phyloP scores from a whole-genome alignment of 2,329 filamentous ascomycete genomes.

The Aspergillus pseudotamarii region DNA sequence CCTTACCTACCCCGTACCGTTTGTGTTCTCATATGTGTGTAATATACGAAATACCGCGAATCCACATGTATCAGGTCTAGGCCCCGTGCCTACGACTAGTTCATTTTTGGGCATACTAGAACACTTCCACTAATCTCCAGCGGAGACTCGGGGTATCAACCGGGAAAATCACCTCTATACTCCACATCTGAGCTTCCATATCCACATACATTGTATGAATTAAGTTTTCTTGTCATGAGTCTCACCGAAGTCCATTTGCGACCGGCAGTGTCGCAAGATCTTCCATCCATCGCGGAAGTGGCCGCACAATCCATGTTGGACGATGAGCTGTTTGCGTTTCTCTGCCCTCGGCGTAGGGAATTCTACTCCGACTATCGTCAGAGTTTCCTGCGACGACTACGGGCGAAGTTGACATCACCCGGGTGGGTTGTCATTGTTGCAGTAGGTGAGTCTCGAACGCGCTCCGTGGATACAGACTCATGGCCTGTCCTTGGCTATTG shows the following conservation, averaged over 20 bases:
- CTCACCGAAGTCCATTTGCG: slow-evolving; percentile 9
- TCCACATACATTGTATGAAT: not conserved
- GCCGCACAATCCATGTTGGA: slow-evolving; percentile 18
- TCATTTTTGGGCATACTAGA: not conserved
- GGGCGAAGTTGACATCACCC: slow-evolving; percentile 8
- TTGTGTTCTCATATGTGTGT: not conserved
- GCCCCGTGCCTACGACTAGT: not conserved
- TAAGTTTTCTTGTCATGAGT: not conserved
- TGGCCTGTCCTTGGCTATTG: slow-evolving; percentile 11
- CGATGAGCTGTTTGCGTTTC: slow-evolving; percentile 16
- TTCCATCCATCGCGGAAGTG: slow-evolving; percentile 17
- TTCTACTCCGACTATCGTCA: slow-evolving; percentile 14
- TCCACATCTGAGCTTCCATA: not conserved
- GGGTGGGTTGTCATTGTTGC: slow-evolving; percentile 16
- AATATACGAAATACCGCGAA: not conserved
- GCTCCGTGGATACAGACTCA: not conserved
- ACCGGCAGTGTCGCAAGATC: slow-evolving; percentile 11
- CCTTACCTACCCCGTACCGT: not conserved
- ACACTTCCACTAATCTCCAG: not conserved
- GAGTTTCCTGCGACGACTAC: slow-evolving; percentile 15
- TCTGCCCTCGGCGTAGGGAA: slow-evolving; percentile 14
- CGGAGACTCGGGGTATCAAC: not conserved
- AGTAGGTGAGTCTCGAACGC: not conserved
- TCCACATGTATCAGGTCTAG: not conserved
- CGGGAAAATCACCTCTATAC: not conserved